Evolutionary conservation across 139 green algal genomes (phyloP).

Genomic region (Gonium pectorale): DNA sequence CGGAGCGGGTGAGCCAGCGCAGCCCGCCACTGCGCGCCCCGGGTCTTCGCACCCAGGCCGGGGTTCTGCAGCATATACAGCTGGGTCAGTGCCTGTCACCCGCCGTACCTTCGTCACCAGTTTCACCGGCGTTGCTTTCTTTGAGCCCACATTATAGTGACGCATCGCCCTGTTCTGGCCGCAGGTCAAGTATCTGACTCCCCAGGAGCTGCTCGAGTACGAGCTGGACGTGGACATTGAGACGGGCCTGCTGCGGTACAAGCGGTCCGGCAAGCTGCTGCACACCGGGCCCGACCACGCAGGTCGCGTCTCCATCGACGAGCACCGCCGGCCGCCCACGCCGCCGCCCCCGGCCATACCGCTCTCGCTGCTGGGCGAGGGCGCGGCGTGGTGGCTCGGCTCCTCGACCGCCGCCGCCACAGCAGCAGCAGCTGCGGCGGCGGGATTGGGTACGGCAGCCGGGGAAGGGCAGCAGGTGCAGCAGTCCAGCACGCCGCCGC

Average conservation of each 20-base stretch:
- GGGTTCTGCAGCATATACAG: too few species aligned
- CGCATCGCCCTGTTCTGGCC: too few species aligned
- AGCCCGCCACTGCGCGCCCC: too few species aligned
- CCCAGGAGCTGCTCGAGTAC: conserved; percentile 52
- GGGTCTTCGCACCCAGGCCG: too few species aligned
- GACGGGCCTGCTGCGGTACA: conserved; percentile 54
- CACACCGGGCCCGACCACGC: conserved; percentile 58
- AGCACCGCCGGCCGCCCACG: conserved; percentile 17
- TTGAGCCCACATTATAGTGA: too few species aligned
- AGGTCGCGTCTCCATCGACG: conserved; percentile 30
- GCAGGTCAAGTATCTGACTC: conserved; percentile 59
- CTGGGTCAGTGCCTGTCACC: too few species aligned
- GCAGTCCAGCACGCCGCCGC: too few species aligned
- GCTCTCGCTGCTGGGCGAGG: conserved; percentile 14
- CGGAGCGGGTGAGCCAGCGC: conserved; percentile 62
- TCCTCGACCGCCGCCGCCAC: background rate
- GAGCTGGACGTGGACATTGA: conserved; percentile 60
- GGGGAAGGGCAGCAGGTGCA: too few species aligned
- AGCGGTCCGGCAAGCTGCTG: conserved; percentile 49
- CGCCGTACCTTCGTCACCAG: too few species aligned
- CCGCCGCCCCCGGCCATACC: conserved; percentile 22
- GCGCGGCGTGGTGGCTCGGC: background rate
- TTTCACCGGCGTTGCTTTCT: too few species aligned
- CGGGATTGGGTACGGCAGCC: background rate
- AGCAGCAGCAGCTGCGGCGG: background rate